Conservation (phyloP, 108 stramenopile genomes). For the Chaetoceros tenuissimus region DNA sequence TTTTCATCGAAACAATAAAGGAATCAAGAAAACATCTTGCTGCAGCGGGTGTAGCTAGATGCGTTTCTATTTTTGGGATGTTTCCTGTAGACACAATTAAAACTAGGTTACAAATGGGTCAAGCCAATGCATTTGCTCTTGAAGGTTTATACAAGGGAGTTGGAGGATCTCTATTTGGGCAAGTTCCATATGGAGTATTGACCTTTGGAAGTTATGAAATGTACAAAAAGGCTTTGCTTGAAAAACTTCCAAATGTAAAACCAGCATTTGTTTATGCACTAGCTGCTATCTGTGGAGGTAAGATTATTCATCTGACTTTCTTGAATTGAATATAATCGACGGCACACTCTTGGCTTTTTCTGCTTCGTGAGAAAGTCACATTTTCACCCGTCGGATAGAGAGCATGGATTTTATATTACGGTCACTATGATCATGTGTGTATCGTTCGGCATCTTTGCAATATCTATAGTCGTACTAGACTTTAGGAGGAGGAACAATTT, state of each 20-base stretch:
- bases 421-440: too few species aligned
- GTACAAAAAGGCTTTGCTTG: conserved; percentile 54
- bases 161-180: conserved; percentile 54
- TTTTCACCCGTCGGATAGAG: too few species aligned
- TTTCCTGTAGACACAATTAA: conserved; percentile 84
- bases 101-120: conserved; percentile 76
- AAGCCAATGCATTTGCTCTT: conserved; percentile 40
- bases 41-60: conserved; percentile 61
- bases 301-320: too few species aligned
- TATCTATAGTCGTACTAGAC: too few species aligned
- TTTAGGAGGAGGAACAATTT: too few species aligned
- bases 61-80: conserved; percentile 58
- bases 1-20: conserved; percentile 31
- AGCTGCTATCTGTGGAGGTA: conserved; percentile 55
- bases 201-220: conserved; percentile 82
- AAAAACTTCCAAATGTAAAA: conserved; percentile 38
- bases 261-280: conserved; percentile 51
- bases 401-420: too few species aligned
- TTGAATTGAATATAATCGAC: too few species aligned
- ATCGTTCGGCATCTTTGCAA: too few species aligned
- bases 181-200: conserved; percentile 74
- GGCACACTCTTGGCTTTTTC: background rate
- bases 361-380: too few species aligned
- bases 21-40: conserved; percentile 45
- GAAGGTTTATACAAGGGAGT: conserved; percentile 52